These are phyloP conservation scores for Hypomontagnella submonticulosa DNA, from an alignment of 495 filamentous ascomycete genomes.

Conservation along the genomic window DNA sequence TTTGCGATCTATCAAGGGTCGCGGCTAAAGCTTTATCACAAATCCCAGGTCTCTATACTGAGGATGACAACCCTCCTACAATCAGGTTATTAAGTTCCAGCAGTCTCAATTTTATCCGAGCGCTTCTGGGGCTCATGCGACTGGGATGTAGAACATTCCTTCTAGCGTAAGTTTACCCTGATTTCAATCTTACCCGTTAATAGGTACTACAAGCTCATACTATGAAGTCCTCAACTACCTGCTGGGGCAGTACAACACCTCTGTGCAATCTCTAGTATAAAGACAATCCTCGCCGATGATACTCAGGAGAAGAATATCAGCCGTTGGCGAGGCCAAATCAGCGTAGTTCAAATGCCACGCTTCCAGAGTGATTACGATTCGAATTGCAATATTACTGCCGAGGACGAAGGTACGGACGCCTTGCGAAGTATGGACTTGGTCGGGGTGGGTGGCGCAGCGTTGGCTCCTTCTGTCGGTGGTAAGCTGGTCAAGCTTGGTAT, in stretches of 20 bases:
- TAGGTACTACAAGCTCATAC: background rate
- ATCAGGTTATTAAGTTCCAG: slow-evolving; percentile 63
- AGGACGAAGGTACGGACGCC: slow-evolving; percentile 48
- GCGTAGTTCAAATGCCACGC: slow-evolving; percentile 20
- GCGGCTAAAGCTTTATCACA: slow-evolving; percentile 19
- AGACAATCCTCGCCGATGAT: slow-evolving; percentile 24
- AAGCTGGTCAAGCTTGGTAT: slow-evolving; percentile 57
- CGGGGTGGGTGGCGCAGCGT: slow-evolving; percentile 67
- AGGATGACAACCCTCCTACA: slow-evolving; percentile 19
- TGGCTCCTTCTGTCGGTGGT: slow-evolving; percentile 60
- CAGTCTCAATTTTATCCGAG: slow-evolving; percentile 60
- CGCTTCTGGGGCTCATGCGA: slow-evolving; percentile 64
- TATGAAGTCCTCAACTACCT: slow-evolving; percentile 60
- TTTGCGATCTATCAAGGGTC: slow-evolving; percentile 18
- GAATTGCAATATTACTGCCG: slow-evolving; percentile 48
- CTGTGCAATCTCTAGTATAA: slow-evolving; percentile 47
- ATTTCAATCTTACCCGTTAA: background rate
- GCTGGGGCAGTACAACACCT: slow-evolving; percentile 57
- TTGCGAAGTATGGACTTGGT: slow-evolving; percentile 64
- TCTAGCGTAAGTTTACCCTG: slow-evolving; percentile 56
- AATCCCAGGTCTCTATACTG: background rate
- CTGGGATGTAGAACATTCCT: slow-evolving; percentile 61
- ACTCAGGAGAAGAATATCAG: slow-evolving; percentile 6
- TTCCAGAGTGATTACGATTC: background rate
- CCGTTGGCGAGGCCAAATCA: slow-evolving; percentile 4